Evolutionary conservation across 768 basidiomycete species (phyloP).

Genomic region (Boletus fagicola): DNA sequence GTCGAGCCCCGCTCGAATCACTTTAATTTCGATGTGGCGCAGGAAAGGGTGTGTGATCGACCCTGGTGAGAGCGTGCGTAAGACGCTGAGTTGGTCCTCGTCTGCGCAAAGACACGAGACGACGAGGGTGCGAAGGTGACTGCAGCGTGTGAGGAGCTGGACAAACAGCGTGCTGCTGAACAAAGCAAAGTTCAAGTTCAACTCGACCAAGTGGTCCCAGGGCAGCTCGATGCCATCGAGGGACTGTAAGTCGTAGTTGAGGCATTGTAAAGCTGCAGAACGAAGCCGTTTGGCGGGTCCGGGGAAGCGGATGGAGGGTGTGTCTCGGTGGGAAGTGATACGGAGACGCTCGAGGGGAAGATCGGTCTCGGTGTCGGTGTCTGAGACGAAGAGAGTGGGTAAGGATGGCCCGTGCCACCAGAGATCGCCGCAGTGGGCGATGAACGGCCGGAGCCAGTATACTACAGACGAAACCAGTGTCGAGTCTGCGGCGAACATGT

Average conservation of each 20-base stretch:
- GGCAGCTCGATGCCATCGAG: constrained; percentile 27
- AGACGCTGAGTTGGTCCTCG: constrained; percentile 3
- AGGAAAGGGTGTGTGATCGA: constrained; percentile 18
- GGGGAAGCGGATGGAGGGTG: constrained; percentile 17
- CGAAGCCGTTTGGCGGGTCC: constrained; percentile 17
- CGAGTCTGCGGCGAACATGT: constrained; percentile 7
- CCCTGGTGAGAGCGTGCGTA: constrained; percentile 12
- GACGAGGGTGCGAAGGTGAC: constrained; percentile 18
- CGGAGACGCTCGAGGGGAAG: constrained; percentile 21
- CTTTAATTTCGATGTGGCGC: constrained; percentile 31
- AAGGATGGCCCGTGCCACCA: constrained; percentile 35
- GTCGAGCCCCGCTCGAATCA: constrained; percentile 27
- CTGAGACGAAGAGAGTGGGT: constrained; percentile 17
- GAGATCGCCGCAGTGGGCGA: constrained; percentile 26
- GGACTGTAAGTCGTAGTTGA: constrained; percentile 22
- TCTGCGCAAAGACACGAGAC: constrained; percentile 29
- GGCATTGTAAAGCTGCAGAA: constrained; percentile 20
- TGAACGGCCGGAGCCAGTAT: constrained; percentile 25
- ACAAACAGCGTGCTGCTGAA: constrained; percentile 25
- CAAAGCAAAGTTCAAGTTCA: constrained; percentile 29
- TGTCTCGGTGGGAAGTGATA: constrained; percentile 19
- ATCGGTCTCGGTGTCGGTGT: neutral
- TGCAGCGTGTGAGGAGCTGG: constrained; percentile 24
- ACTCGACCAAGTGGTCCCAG: constrained; percentile 27
- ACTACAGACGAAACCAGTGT: constrained; percentile 3